Evolutionary conservation across 495 filamentous ascomycete species (phyloP).

Genomic region (Lentithecium fluviatile): DNA sequence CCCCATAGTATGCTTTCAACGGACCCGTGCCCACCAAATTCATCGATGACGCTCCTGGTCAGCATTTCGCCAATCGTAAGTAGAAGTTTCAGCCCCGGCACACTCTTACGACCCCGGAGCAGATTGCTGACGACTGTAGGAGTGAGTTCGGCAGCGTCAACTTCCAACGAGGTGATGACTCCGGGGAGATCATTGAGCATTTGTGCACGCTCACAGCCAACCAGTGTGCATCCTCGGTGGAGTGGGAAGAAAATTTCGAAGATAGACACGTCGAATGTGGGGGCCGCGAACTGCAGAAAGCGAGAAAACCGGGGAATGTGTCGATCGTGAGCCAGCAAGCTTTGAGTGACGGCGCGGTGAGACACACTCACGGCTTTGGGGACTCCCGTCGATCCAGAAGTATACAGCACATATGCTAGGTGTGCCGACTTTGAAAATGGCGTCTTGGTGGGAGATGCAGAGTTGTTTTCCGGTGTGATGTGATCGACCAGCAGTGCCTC

Average conservation of each 20-base stretch:
- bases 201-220: slow-evolving; percentile 60
- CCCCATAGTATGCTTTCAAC: slow-evolving; percentile 62
- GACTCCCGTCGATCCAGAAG: slow-evolving; percentile 81
- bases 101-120: slow-evolving; percentile 58
- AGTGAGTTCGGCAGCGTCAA: slow-evolving; percentile 80
- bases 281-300: slow-evolving; percentile 83
- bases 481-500: slow-evolving; percentile 23
- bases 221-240: slow-evolving; percentile 66
- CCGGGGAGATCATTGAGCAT: slow-evolving; percentile 70
- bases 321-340: slow-evolving; percentile 70
- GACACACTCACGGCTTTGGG: slow-evolving; percentile 83
- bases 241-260: slow-evolving; percentile 88
- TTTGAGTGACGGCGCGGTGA: slow-evolving; percentile 73
- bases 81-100: slow-evolving; percentile 60
- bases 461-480: background rate
- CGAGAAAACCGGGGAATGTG: slow-evolving; percentile 69
- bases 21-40: slow-evolving; percentile 58
- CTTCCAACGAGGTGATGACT: slow-evolving; percentile 59
- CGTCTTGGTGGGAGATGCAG: background rate
- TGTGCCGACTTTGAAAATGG: slow-evolving; percentile 40
- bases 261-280: slow-evolving; percentile 84
- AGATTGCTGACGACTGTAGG: slow-evolving; percentile 75
- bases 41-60: slow-evolving; percentile 64
- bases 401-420: slow-evolving; percentile 88
- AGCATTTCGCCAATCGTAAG: slow-evolving; percentile 90